Evolutionary conservation across 225 moss, liverwort and hornwort genomes (phyloP).

Genomic region (Pleurozium schreberi): DNA sequence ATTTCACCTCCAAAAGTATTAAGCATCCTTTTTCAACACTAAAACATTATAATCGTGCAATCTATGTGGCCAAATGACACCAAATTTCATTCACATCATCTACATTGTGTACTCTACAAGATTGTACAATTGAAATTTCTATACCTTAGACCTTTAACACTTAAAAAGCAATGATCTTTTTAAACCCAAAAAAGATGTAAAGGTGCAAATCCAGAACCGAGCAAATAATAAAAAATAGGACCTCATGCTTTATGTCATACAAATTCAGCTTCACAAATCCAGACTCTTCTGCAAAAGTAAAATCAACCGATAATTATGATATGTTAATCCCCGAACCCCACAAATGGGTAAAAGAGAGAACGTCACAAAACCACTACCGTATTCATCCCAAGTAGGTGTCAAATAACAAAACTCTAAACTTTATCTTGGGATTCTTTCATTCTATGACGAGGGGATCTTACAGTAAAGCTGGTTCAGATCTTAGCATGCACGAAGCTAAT

Average conservation of each 20-base stretch:
- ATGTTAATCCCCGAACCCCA: neutral
- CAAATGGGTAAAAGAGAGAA: neutral
- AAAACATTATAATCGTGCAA: too few relatives aligned
- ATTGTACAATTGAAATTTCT: too few relatives aligned
- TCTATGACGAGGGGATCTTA: neutral
- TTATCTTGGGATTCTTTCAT: neutral
- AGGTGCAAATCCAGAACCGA: neutral
- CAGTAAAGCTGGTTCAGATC: neutral
- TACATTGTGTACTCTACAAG: too few relatives aligned
- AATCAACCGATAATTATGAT: neutral
- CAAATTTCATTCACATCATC: too few relatives aligned
- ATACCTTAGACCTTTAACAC: too few relatives aligned
- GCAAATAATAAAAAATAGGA: neutral
- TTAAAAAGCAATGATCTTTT: too few relatives aligned
- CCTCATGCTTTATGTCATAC: neutral
- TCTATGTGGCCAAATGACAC: too few relatives aligned
- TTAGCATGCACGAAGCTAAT: neutral
- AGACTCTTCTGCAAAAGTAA: neutral
- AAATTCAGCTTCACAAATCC: neutral
- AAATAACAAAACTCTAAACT: neutral
- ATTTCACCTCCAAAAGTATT: too few relatives aligned
- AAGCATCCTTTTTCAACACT: too few relatives aligned
- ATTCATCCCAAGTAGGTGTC: neutral
- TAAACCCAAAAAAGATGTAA: too few relatives aligned
- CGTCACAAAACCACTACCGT: neutral